Evolutionary conservation across 441 rosid genomes (phyloP).

Genomic region (Pelargonium cotyledonis): DNA sequence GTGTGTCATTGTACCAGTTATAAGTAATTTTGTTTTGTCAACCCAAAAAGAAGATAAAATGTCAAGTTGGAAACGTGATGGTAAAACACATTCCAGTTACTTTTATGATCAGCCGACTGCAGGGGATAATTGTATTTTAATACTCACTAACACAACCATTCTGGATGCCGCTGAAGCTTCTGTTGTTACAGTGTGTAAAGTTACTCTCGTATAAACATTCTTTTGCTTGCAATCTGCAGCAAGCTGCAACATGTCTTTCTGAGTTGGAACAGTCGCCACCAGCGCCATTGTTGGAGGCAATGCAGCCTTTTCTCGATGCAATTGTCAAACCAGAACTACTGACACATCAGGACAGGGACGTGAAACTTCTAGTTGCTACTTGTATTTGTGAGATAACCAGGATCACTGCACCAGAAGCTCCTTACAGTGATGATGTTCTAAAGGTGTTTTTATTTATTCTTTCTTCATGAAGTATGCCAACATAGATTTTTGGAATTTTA

Average conservation of each 20-base stretch:
- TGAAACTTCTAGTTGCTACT: constrained; percentile 91
- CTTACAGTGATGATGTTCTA: constrained; percentile 74
- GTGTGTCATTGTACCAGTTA: not conserved
- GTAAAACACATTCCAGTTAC: not conserved
- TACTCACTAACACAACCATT: constrained; percentile 1
- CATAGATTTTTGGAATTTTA: not conserved
- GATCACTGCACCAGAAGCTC: constrained; percentile 98
- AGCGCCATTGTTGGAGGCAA: constrained; percentile 53
- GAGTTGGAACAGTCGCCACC: constrained; percentile 89
- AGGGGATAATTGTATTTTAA: not conserved
- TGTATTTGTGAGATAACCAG: constrained; percentile 97
- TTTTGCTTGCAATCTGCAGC: constrained; percentile 47
- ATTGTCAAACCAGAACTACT: constrained; percentile 77
- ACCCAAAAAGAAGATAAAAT: not conserved
- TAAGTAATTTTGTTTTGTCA: not conserved
- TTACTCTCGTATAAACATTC: constrained; percentile 5
- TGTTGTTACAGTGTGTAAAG: not conserved
- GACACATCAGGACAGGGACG: constrained; percentile 93
- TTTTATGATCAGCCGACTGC: not conserved
- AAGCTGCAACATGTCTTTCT: constrained; percentile 77
- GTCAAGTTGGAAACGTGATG: not conserved
- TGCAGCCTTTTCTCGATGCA: constrained; percentile 78
- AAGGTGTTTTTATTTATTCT: constrained; percentile 52
- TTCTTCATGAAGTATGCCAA: not conserved
- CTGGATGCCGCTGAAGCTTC: constrained; percentile 9